Conservation (phyloP, 129 eudicot genomes). For the Flaveria ramosissima region DNA sequence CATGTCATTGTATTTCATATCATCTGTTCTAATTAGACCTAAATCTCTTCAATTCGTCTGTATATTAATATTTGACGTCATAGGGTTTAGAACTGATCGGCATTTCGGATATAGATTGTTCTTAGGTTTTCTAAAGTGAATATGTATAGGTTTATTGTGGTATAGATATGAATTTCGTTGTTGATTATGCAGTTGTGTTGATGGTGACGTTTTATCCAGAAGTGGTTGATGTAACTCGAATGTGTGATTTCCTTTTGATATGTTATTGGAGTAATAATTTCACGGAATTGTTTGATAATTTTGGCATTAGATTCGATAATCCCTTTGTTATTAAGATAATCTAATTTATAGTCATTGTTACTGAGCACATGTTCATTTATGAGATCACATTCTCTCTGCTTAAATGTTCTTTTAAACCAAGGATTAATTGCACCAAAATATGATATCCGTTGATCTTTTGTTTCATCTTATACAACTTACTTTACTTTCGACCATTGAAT, state of each 20-base stretch:
- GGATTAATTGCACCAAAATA: background rate
- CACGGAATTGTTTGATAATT: background rate
- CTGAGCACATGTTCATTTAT: background rate
- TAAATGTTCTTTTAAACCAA: background rate
- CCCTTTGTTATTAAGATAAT: background rate
- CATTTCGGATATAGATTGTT: constrained; percentile 13
- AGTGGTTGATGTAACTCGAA: background rate
- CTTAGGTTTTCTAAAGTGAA: constrained; percentile 10
- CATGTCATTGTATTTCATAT: background rate
- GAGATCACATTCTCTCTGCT: background rate
- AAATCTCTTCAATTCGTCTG: background rate
- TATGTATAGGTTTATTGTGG: background rate
- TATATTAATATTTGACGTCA: background rate
- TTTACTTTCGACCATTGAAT: background rate
- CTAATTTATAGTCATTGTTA: background rate
- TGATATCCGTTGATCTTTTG: background rate
- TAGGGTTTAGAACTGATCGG: background rate
- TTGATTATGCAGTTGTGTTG: no score
- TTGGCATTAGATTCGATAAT: background rate
- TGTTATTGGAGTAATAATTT: background rate
- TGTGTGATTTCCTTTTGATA: background rate
- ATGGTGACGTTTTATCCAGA: no score
- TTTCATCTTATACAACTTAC: background rate
- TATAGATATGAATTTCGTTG: constrained; percentile 3
- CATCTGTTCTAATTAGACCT: background rate